These are phyloP conservation scores for Penicillium aurantiogriseum DNA, from an alignment of 2,329 filamentous ascomycete species.

Conservation along the genomic window DNA sequence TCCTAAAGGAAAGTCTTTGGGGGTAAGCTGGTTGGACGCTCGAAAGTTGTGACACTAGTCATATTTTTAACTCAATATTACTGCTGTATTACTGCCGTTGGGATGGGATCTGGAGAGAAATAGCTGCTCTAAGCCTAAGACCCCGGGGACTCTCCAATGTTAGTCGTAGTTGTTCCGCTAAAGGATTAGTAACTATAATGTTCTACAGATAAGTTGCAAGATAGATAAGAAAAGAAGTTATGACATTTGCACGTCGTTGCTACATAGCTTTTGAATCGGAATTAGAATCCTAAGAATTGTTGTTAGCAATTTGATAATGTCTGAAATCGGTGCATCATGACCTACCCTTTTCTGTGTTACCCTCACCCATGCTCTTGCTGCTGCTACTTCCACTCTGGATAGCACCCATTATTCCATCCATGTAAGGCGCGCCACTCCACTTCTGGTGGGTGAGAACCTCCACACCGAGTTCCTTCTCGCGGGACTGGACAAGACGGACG, in stretches of 20 bases:
- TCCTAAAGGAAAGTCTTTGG: background rate
- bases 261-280: background rate
- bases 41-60: background rate
- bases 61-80: background rate
- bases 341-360: slow-evolving; percentile 71
- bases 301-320: background rate
- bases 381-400: slow-evolving; percentile 90
- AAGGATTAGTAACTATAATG: background rate
- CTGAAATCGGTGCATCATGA: background rate
- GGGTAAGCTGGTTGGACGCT: background rate
- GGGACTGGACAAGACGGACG: slow-evolving; percentile 84
- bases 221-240: background rate
- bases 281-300: background rate
- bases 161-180: too few relatives aligned
- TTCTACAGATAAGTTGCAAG: background rate
- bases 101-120: background rate
- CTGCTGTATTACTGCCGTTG: background rate
- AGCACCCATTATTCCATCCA: slow-evolving; percentile 84
- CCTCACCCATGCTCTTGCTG: slow-evolving; percentile 90
- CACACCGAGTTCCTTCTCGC: slow-evolving; percentile 85
- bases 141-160: background rate
- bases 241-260: background rate
- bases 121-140: background rate
- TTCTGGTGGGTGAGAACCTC: slow-evolving; percentile 96
- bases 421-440: slow-evolving; percentile 67